Conservation (phyloP, 2,329 filamentous ascomycete species). For the Plectosphaerella plurivora region DNA sequence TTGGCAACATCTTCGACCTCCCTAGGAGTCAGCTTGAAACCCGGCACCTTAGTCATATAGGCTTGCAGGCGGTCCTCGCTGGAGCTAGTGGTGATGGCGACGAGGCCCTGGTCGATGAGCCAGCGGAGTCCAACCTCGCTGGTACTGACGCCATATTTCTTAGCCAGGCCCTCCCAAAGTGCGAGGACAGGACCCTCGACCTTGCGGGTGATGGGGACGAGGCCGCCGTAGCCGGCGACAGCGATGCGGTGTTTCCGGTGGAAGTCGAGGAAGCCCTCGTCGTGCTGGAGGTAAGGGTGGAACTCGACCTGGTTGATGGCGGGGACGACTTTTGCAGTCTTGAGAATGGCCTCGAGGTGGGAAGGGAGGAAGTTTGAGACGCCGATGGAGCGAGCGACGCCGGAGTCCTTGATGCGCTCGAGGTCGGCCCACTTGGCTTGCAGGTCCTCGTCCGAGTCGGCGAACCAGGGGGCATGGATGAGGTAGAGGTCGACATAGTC, state of each 20-base stretch:
- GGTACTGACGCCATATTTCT: conserved; percentile 53
- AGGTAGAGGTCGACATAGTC: conserved; percentile 72
- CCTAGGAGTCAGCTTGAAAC: conserved; percentile 54
- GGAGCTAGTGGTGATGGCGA: conserved; percentile 55
- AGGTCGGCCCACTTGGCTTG: conserved; percentile 56
- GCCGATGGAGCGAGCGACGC: conserved; percentile 66
- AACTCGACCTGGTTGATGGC: conserved; percentile 78
- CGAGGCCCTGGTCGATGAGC: conserved; percentile 55
- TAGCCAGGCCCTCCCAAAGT: conserved; percentile 44
- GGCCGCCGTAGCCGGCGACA: conserved; percentile 49
- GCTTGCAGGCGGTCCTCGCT: conserved; percentile 53
- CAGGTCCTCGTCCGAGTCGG: conserved; percentile 44
- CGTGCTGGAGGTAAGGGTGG: conserved; percentile 71
- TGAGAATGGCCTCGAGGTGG: conserved; percentile 51
- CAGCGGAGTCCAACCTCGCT: conserved; percentile 56
- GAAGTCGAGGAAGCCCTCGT: conserved; percentile 48
- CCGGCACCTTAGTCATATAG: conserved; percentile 45
- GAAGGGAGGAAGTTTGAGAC: conserved; percentile 67
- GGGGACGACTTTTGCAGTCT: conserved; percentile 58
- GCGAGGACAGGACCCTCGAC: conserved; percentile 48
- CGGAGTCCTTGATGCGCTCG: conserved; percentile 62
- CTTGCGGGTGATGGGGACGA: conserved; percentile 43
- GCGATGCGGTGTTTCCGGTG: conserved; percentile 54
- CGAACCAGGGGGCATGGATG: conserved; percentile 54
- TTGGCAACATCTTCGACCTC: conserved; percentile 54